These are phyloP conservation scores for Clarireedia homoeocarpa DNA, from an alignment of 2,329 filamentous ascomycete genomes.

Conservation along the genomic window DNA sequence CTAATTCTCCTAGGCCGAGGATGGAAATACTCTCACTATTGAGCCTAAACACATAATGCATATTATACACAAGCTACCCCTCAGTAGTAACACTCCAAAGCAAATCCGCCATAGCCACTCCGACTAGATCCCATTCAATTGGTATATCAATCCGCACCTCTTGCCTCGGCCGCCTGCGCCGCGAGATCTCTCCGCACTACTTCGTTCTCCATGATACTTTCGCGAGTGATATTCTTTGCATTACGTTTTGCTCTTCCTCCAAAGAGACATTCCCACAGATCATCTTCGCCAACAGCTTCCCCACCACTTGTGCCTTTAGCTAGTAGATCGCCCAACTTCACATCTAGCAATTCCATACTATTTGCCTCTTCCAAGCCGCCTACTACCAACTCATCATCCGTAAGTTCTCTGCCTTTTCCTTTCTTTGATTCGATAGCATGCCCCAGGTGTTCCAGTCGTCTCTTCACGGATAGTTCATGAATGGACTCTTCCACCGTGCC, in stretches of 20 bases:
- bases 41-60: too few relatives aligned
- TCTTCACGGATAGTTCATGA: constrained; percentile 73
- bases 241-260: constrained; percentile 34
- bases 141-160: neutral
- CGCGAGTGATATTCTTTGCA: neutral
- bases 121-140: too few relatives aligned
- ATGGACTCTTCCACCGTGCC: constrained; percentile 90
- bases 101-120: too few relatives aligned
- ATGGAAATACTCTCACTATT: too few relatives aligned
- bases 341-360: constrained; percentile 71
- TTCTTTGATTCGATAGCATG: constrained; percentile 31
- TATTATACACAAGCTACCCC: too few relatives aligned
- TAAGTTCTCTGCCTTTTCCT: constrained; percentile 35
- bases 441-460: constrained; percentile 71
- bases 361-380: constrained; percentile 72
- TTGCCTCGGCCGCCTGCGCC: neutral
- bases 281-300: constrained; percentile 69
- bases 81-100: too few relatives aligned
- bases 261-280: constrained; percentile 88
- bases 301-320: constrained; percentile 62
- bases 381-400: constrained; percentile 43
- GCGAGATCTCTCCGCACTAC: neutral
- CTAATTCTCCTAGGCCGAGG: too few relatives aligned
- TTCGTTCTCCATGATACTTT: neutral
- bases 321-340: constrained; percentile 62